Evolutionary conservation across 78 protist genomes (phyloP).

Genomic region (Dictyostelium brefeldianum): DNA sequence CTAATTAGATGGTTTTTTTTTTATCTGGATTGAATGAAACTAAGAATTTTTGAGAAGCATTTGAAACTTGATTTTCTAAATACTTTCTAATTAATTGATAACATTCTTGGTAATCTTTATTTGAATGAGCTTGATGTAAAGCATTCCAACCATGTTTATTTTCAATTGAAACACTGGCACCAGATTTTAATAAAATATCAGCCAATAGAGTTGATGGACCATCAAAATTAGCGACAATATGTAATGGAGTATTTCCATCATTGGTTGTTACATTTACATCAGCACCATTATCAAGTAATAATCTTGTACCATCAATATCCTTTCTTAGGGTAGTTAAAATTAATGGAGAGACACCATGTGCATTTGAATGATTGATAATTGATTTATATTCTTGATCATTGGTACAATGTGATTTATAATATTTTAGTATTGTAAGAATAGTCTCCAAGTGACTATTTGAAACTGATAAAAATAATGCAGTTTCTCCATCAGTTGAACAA

Average conservation of each 20-base stretch:
- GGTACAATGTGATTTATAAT: neutral
- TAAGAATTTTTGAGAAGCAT: neutral
- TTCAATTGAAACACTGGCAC: slow-evolving; percentile 67
- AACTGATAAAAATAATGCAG: neutral
- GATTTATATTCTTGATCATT: neutral
- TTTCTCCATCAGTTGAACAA: neutral
- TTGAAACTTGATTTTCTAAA: neutral
- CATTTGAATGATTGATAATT: neutral
- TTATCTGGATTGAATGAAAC: neutral
- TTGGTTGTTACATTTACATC: neutral
- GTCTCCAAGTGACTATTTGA: neutral
- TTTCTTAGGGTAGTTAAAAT: slow-evolving; percentile 8
- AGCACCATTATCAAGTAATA: slow-evolving; percentile 60
- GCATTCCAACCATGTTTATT: slow-evolving; percentile 49
- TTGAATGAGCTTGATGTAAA: slow-evolving; percentile 24
- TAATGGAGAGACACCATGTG: slow-evolving; percentile 30
- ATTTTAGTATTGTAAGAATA: too few species aligned
- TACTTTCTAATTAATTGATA: neutral
- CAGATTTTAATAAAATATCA: slow-evolving; percentile 18
- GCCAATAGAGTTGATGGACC: slow-evolving; percentile 8
- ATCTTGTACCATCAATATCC: neutral
- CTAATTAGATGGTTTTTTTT: neutral
- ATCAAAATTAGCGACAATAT: slow-evolving; percentile 34
- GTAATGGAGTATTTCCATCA: slow-evolving; percentile 44
- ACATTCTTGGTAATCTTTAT: neutral